These are phyloP conservation scores for Trichoderma guizhouense DNA, from an alignment of 2,329 filamentous ascomycete species.

Conservation along the genomic window DNA sequence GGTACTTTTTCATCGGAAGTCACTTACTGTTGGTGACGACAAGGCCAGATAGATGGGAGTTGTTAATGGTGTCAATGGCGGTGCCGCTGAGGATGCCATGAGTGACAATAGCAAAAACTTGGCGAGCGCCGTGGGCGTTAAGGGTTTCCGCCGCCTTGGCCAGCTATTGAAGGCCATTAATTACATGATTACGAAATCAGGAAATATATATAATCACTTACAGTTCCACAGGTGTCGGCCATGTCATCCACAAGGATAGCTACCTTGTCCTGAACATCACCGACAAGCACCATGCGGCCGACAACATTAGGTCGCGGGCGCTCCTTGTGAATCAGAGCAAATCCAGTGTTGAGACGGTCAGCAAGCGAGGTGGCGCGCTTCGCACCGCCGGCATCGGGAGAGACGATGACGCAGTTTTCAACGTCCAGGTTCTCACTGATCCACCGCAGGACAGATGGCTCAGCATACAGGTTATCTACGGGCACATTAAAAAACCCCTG, in stretches of 20 bases:
- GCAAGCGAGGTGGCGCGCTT: constrained; percentile 93
- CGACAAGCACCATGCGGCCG: constrained; percentile 89
- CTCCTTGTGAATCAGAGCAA: constrained; percentile 96
- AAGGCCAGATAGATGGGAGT: constrained; percentile 69
- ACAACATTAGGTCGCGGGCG: constrained; percentile 82
- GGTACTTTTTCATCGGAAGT: neutral
- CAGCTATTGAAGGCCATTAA: constrained; percentile 32
- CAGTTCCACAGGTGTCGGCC: constrained; percentile 90
- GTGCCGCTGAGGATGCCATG: constrained; percentile 88
- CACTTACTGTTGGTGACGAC: constrained; percentile 78
- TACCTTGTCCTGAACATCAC: constrained; percentile 84
- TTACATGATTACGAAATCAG: neutral
- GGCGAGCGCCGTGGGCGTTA: constrained; percentile 78
- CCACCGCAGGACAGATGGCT: constrained; percentile 88
- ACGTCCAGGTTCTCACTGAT: constrained; percentile 81
- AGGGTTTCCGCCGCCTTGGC: constrained; percentile 86
- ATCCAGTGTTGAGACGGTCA: constrained; percentile 83
- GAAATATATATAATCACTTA: constrained; percentile 21
- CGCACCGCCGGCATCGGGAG: constrained; percentile 89
- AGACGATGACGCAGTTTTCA: constrained; percentile 87
- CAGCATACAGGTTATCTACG: constrained; percentile 80
- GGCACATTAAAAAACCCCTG: constrained; percentile 91
- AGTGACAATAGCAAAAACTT: constrained; percentile 92
- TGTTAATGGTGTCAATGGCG: constrained; percentile 82
- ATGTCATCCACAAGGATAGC: constrained; percentile 98